Percentiles rank a stretch among this genome's conserved stretches.
Conservation (phyloP, 2,329 filamentous ascomycete species). For the Colletotrichum incanum region DNA sequence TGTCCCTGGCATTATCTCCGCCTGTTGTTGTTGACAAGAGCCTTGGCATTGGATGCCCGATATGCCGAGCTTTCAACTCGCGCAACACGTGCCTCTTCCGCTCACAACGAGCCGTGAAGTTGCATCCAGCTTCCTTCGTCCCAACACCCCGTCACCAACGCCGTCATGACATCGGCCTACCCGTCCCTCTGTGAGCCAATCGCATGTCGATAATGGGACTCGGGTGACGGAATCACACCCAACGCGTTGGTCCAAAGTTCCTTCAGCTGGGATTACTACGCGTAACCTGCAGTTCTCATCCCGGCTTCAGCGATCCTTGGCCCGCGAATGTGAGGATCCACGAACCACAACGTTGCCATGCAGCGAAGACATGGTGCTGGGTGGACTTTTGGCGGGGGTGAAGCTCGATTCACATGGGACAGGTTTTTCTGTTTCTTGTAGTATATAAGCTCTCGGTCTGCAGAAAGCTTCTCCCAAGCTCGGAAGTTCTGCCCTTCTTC, state of each 20-base stretch:
- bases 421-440: constrained; percentile 9
- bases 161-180: constrained; percentile 35
- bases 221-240: constrained; percentile 35
- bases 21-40: constrained; percentile 27
- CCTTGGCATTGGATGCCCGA: constrained; percentile 34
- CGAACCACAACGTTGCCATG: constrained; percentile 36
- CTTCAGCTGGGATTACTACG: constrained; percentile 20
- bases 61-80: constrained; percentile 19
- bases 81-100: constrained; percentile 37
- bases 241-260: constrained; percentile 31
- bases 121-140: constrained; percentile 27
- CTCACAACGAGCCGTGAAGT: constrained; percentile 40
- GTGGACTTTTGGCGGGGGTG: constrained; percentile 8
- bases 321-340: constrained; percentile 31
- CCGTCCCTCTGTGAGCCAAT: constrained; percentile 33
- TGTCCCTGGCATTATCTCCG: constrained; percentile 39
- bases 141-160: constrained; percentile 31
- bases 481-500: neutral
- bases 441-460: constrained; percentile 40
- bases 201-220: neutral
- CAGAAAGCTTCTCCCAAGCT: constrained; percentile 23
- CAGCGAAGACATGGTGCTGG: constrained; percentile 19
- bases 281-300: constrained; percentile 23
- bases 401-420: constrained; percentile 24
- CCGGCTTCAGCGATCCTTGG: constrained; percentile 10